Conservation (phyloP, 345 rosid genomes). For the Corchorus olitorius region DNA sequence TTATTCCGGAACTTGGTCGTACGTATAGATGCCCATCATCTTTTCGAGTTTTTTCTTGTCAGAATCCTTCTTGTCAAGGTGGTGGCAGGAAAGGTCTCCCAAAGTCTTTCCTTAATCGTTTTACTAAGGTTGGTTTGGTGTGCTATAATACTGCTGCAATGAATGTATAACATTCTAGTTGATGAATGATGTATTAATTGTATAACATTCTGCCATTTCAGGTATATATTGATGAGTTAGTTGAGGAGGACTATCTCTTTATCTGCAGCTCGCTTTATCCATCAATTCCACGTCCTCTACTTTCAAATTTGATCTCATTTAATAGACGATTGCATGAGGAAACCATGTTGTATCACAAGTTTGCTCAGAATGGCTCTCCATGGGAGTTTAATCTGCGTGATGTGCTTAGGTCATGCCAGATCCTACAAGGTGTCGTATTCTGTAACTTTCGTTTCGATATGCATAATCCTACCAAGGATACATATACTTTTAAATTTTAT, state of each 20-base stretch:
- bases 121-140: constrained; percentile 65
- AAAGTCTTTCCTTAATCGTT: constrained; percentile 90
- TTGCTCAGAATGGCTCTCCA: constrained; percentile 90
- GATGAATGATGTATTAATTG: constrained; percentile 5
- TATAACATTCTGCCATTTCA: constrained; percentile 30
- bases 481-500: not conserved
- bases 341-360: constrained; percentile 66
- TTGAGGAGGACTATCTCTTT: constrained; percentile 79
- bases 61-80: constrained; percentile 95
- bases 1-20: constrained; percentile 86
- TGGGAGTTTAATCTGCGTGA: constrained; percentile 99
- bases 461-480: not conserved
- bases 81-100: constrained; percentile 99
- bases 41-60: constrained; percentile 93
- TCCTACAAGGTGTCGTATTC: constrained; percentile 56
- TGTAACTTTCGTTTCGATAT: constrained; percentile 6
- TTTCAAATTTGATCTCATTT: constrained; percentile 72
- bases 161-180: not conserved
- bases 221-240: constrained; percentile 92
- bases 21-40: constrained; percentile 80
- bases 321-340: constrained; percentile 82
- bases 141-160: not conserved
- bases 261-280: constrained; percentile 81
- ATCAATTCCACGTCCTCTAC: constrained; percentile 59
- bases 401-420: constrained; percentile 84